These are phyloP conservation scores for Fraxinus quadrangulata DNA, from an alignment of 257 asterid genomes.

Conservation along the genomic window DNA sequence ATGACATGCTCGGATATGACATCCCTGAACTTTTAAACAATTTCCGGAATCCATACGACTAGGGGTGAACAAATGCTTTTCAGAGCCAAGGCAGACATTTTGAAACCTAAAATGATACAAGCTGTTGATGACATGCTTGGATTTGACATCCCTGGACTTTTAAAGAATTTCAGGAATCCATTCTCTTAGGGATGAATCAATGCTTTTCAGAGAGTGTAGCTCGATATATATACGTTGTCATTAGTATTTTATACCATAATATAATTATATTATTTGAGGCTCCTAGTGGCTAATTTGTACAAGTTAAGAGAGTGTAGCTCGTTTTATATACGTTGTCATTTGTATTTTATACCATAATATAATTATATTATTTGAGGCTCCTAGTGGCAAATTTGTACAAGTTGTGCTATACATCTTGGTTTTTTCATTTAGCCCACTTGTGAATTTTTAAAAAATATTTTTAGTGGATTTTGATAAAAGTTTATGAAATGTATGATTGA, in stretches of 20 bases:
- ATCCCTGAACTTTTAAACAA: conserved; percentile 85
- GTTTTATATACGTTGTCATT: background rate
- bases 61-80: background rate
- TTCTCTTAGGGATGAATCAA: conserved; percentile 43
- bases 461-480: no score
- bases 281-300: background rate
- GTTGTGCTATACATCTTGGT: no score
- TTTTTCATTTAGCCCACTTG: no score
- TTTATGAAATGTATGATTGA: no score
- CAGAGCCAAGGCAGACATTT: background rate
- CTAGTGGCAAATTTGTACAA: background rate
- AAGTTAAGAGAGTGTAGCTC: background rate
- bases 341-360: background rate
- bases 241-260: background rate
- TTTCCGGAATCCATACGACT: conserved; percentile 87
- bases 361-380: background rate
- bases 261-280: background rate
- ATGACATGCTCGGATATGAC: conserved; percentile 94
- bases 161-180: conserved; percentile 86
- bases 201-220: background rate
- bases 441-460: no score
- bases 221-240: background rate
- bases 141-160: conserved; percentile 82
- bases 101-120: conserved; percentile 88
- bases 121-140: conserved; percentile 92